phyloP scores from a whole-genome alignment of 1,139 yeast genomes.

The Arxiozyma slooffiae region DNA sequence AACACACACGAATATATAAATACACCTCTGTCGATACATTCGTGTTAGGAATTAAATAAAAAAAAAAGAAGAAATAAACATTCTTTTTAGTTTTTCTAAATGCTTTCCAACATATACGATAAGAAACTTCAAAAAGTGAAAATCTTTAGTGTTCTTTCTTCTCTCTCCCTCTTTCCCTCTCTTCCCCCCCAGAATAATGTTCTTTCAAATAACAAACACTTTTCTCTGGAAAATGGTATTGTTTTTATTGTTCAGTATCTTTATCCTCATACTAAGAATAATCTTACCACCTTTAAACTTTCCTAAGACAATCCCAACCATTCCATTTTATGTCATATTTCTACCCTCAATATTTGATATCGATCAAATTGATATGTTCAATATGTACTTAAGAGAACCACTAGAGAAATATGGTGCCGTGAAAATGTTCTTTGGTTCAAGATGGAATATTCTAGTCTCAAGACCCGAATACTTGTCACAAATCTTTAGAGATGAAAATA shows the following conservation, averaged over 20 bases:
- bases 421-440: slow-evolving; percentile 50
- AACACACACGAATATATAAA: too few relatives aligned
- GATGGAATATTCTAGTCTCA: slow-evolving; percentile 52
- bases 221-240: not conserved
- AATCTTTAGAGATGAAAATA: slow-evolving; percentile 41
- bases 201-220: not conserved
- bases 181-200: not conserved
- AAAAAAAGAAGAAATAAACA: too few relatives aligned
- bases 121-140: not conserved
- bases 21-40: not conserved
- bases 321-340: slow-evolving; percentile 52
- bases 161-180: too few relatives aligned
- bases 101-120: not conserved
- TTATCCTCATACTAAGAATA: slow-evolving; percentile 10
- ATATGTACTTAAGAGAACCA: slow-evolving; percentile 34
- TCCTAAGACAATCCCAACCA: slow-evolving; percentile 44
- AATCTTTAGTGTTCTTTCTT: too few relatives aligned
- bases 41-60: too few relatives aligned
- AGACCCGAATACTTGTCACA: slow-evolving; percentile 41
- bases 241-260: not conserved
- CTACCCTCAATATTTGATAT: slow-evolving; percentile 37
- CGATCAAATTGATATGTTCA: slow-evolving; percentile 44
- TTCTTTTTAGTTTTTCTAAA: not conserved
- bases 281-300: slow-evolving; percentile 33
- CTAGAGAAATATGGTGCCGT: slow-evolving; percentile 48